Evolutionary conservation across 164 flowering plant genomes (phyloP).

Genomic region (Paratinospora sagittata): DNA sequence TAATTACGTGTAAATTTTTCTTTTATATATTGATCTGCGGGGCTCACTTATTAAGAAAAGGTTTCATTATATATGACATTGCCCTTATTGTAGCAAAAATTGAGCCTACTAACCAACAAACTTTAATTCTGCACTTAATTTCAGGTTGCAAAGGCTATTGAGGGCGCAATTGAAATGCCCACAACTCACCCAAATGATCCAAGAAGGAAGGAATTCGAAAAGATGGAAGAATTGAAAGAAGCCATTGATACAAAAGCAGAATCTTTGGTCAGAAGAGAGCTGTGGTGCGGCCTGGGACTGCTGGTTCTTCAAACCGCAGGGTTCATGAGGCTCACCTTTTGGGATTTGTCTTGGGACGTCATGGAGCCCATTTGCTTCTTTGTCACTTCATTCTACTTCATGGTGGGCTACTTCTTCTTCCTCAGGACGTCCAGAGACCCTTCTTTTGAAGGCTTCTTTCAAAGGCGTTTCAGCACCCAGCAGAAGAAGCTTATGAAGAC

Average conservation of each 20-base stretch:
- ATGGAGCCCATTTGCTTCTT: slow-evolving; percentile 62
- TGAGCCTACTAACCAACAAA: no score
- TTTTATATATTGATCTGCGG: no score
- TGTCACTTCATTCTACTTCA: slow-evolving; percentile 39
- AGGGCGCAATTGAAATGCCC: slow-evolving; percentile 20
- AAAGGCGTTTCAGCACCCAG: slow-evolving; percentile 30
- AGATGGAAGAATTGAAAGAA: slow-evolving; percentile 32
- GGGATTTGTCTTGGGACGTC: slow-evolving; percentile 58
- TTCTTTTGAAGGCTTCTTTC: slow-evolving; percentile 40
- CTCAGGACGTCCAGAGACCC: slow-evolving; percentile 52
- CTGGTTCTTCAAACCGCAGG: slow-evolving; percentile 36
- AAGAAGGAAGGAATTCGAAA: slow-evolving; percentile 30
- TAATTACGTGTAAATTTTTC: no score
- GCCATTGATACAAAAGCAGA: slow-evolving; percentile 36
- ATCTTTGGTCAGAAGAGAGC: slow-evolving; percentile 27
- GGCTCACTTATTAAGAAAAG: no score
- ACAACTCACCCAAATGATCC: slow-evolving; percentile 24
- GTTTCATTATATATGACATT: no score
- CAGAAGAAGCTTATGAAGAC: slow-evolving; percentile 34
- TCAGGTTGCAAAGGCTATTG: slow-evolving; percentile 49
- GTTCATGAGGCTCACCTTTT: slow-evolving; percentile 55
- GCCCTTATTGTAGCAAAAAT: no score
- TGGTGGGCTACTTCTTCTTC: slow-evolving; percentile 42
- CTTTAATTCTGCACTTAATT: not conserved
- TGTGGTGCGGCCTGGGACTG: slow-evolving; percentile 43